Percentiles rank a stretch among this genome's conserved stretches.
These are phyloP conservation scores for Backusella westeae DNA, from an alignment of 192 early-diverging fungal genomes.

Conservation along the genomic window DNA sequence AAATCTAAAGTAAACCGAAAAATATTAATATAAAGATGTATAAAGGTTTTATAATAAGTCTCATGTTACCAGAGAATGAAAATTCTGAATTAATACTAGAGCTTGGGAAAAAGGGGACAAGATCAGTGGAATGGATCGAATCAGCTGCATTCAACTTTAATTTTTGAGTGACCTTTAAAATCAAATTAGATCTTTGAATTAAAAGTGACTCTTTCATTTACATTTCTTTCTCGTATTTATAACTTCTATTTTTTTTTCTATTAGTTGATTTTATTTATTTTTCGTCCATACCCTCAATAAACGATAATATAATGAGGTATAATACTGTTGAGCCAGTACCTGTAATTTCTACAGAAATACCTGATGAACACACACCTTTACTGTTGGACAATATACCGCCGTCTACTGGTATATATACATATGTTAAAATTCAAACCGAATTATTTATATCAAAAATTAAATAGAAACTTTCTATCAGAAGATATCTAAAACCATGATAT, in stretches of 20 bases:
- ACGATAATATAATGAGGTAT: not conserved
- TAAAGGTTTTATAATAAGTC: not conserved
- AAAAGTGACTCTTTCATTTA: not conserved
- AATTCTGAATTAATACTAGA: not conserved
- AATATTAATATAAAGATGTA: not conserved
- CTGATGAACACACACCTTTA: constrained; percentile 7
- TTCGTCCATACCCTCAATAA: not conserved
- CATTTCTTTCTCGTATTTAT: not conserved
- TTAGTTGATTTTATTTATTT: not conserved
- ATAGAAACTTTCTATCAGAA: not conserved
- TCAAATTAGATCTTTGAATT: not conserved
- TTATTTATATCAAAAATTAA: not conserved
- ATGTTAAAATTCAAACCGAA: too few relatives aligned
- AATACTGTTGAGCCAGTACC: not conserved
- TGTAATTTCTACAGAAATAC: not conserved
- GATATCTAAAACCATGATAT: not conserved
- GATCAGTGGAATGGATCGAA: constrained; percentile 6
- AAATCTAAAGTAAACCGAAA: not conserved
- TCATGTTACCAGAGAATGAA: not conserved
- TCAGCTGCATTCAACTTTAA: constrained; percentile 13
- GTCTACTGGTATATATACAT: not conserved
- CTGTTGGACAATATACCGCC: not conserved
- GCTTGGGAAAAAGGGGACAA: constrained; percentile 6
- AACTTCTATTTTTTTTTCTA: not conserved
- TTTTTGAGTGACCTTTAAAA: constrained; percentile 12